phyloP scores from a whole-genome alignment of 148 eudicot genomes.

The Spergularia marina region DNA sequence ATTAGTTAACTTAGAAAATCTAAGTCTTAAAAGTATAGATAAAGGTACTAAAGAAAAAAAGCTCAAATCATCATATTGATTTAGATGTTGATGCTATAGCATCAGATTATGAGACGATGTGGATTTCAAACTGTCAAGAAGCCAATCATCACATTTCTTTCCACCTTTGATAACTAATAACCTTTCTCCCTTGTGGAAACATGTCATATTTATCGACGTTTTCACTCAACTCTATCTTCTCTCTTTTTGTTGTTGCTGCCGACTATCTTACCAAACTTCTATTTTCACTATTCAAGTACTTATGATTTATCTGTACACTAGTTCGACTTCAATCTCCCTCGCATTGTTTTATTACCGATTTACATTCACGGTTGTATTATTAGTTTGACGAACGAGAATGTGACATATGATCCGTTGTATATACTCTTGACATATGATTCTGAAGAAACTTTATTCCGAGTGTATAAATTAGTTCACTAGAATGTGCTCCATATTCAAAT shows the following conservation, averaged over 20 bases:
- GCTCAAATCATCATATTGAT: not conserved
- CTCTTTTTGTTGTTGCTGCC: not conserved
- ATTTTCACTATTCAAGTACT: not conserved
- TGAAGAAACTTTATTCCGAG: too few relatives aligned
- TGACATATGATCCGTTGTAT: too few relatives aligned
- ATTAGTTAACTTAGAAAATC: not conserved
- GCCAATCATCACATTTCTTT: not conserved
- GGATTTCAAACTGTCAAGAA: constrained; percentile 18
- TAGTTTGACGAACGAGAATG: too few relatives aligned
- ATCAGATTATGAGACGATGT: constrained; percentile 21
- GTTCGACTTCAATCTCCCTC: too few relatives aligned
- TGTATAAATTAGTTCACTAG: too few relatives aligned
- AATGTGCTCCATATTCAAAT: too few relatives aligned
- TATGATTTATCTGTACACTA: not conserved
- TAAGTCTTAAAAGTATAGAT: not conserved
- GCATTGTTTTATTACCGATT: too few relatives aligned
- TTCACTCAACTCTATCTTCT: not conserved
- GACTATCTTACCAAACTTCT: not conserved
- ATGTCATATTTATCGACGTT: constrained; percentile 9
- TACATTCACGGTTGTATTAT: too few relatives aligned
- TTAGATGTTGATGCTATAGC: not conserved
- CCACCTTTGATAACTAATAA: not conserved
- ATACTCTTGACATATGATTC: too few relatives aligned
- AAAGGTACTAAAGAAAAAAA: not conserved
- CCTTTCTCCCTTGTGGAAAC: constrained; percentile 20